Percentiles rank a stretch among this genome's conserved stretches.
These are phyloP conservation scores for Papilionanthe hybrid DNA, from an alignment of 116 monocot species.

Conservation along the genomic window DNA sequence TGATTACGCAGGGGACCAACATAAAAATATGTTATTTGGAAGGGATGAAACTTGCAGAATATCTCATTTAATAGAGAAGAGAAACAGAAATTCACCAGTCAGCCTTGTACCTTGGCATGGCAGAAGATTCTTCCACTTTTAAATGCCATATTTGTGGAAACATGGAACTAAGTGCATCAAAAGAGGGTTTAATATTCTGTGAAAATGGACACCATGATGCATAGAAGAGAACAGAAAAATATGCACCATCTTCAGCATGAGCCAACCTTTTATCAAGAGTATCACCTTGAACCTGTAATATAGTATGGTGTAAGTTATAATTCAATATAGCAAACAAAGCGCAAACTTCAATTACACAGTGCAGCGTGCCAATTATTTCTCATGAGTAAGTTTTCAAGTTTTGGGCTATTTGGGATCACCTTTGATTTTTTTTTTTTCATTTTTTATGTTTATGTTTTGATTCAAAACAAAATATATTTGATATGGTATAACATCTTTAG, in stretches of 20 bases:
- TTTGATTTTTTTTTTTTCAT: too few relatives aligned
- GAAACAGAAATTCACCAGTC: not conserved
- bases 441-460: too few relatives aligned
- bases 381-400: not conserved
- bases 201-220: conserved; percentile 56
- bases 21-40: not conserved
- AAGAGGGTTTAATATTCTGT: conserved; percentile 25
- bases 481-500: too few relatives aligned
- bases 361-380: not conserved
- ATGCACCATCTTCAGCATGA: conserved; percentile 7
- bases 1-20: not conserved
- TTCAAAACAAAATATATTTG: too few relatives aligned
- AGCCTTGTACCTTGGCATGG: conserved; percentile 35
- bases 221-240: conserved; percentile 38
- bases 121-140: conserved; percentile 52
- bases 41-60: not conserved
- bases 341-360: not conserved
- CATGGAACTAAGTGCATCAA: conserved; percentile 41
- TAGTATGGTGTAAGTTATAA: not conserved
- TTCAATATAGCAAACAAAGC: not conserved
- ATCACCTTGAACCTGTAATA: conserved; percentile 35
- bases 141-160: conserved; percentile 50
- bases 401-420: too few relatives aligned
- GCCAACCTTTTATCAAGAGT: conserved; percentile 21
- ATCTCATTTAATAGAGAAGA: not conserved